Evolutionary conservation across 2,329 filamentous ascomycete species (phyloP), one percentile per base, ranked within the genome.

Genomic region (Aureobasidium pullulans): DNA sequence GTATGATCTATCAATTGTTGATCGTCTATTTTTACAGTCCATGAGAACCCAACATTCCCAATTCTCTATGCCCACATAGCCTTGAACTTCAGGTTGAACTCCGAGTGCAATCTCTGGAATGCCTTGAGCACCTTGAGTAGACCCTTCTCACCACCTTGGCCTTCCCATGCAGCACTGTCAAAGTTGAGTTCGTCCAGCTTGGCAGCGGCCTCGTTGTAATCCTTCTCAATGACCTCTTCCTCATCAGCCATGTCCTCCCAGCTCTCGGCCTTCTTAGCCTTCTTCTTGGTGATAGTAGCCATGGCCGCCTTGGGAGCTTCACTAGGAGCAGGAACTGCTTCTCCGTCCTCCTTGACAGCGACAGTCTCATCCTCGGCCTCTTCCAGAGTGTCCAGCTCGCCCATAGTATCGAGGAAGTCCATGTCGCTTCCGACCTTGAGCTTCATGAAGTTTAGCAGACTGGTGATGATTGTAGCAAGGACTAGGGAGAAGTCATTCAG

Each of bases 391-490:
- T 84, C 78, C 31, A 80, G 76, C 46, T 77, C 72, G 42, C 80
- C 80, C 63, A 77, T 75, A 10, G 81, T 72, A 48, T 82, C 79
- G 7, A 81, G 72, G 70, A 81, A 77, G 57, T 79, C 78, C 54
- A 77, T 72, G 36, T 77, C 76, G 8, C 73, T 75, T 6, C 72
- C 73, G 3, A 72, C 65, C 10, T 72, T 73, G 4, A 81, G 72
- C 19, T 80, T 79, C 63, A 85, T 74, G 65, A 85, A 81, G 62
- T 81, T 81, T 6, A 77, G 77, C 1, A 89, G 69, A 49, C 81
- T 84, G 0, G 85, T 85, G 36, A 88, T 81, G 63, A 94, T 89
- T 9, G 89, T 89, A 0, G 87, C 86, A 0, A 89, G 75, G 0
- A 86, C 75, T 58, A 83, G 75, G 13, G 81, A 84, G 69, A 85